Conservation (phyloP, 1,284 basidiomycete species). For the Cerrena zonata region DNA sequence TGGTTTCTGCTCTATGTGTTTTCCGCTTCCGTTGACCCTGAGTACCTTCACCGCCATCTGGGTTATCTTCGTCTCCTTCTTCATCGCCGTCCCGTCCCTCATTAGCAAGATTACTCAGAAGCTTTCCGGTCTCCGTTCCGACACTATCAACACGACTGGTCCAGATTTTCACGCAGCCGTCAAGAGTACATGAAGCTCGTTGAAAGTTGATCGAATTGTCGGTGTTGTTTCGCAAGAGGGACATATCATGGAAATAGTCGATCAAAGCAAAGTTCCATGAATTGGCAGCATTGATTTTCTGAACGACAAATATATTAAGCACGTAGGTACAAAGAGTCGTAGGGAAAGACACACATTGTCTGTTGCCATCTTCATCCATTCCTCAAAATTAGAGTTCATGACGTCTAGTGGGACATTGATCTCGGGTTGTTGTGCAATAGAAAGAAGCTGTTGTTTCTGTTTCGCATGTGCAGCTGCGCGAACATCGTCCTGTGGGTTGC, state of each 20-base stretch:
- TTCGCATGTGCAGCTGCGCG: slow-evolving; percentile 36
- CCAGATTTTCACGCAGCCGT: slow-evolving; percentile 99
- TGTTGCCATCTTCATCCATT: slow-evolving; percentile 99
- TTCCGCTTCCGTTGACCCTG: slow-evolving; percentile 53
- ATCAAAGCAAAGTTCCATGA: slow-evolving; percentile 98
- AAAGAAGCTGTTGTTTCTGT: slow-evolving; percentile 60
- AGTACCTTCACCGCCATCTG: slow-evolving; percentile 49
- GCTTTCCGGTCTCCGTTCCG: slow-evolving; percentile 92
- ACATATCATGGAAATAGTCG: slow-evolving; percentile 99
- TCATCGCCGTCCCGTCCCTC: slow-evolving; percentile 52
- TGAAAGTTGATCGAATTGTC: slow-evolving; percentile 98
- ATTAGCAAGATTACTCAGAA: slow-evolving; percentile 84
- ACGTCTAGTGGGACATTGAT: slow-evolving; percentile 69
- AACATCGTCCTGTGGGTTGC: slow-evolving; percentile 33
- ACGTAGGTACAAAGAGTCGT: not conserved
- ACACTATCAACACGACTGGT: slow-evolving; percentile 96
- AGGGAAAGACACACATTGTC: slow-evolving; percentile 75
- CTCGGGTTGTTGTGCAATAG: slow-evolving; percentile 51
- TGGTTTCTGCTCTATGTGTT: slow-evolving; percentile 68
- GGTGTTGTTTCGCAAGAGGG: slow-evolving; percentile 83
- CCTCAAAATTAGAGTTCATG: slow-evolving; percentile 88
- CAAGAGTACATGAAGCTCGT: slow-evolving; percentile 93
- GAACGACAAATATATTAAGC: slow-evolving; percentile 9
- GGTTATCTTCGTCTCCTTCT: slow-evolving; percentile 60
- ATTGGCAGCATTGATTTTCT: slow-evolving; percentile 99